Conservation (phyloP, 495 filamentous ascomycete species). For the Sordaria brevicollis region DNA sequence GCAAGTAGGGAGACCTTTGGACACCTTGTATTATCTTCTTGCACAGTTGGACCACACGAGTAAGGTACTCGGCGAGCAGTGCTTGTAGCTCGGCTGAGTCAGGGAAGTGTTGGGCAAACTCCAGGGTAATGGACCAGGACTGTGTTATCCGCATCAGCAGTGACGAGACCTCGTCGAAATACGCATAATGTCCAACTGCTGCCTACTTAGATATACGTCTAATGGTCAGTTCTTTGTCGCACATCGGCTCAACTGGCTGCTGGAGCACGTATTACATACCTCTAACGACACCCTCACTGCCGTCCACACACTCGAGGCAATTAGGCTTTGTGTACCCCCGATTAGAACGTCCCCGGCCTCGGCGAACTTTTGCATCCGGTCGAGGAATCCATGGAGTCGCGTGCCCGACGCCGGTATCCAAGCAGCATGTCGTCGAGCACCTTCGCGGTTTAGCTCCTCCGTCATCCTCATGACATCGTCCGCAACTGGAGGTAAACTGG, state of each 20-base stretch:
- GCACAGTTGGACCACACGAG: background rate
- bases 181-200: background rate
- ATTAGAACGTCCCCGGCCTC: background rate
- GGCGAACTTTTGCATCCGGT: background rate
- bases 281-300: background rate
- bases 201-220: background rate
- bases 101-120: background rate
- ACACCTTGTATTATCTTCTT: background rate
- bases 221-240: background rate
- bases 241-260: background rate
- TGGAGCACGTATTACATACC: background rate
- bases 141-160: background rate
- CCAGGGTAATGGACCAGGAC: background rate
- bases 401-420: background rate
- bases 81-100: background rate
- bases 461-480: background rate
- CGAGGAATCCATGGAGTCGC: background rate
- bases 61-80: conserved; percentile 1
- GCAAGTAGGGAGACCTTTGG: background rate
- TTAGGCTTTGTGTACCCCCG: background rate
- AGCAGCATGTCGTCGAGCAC: background rate
- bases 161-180: background rate
- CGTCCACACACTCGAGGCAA: background rate
- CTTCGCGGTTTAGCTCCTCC: background rate
- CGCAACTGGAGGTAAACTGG: background rate